These are phyloP conservation scores for Teunomyces kruisii DNA, from an alignment of 805 yeast species.

Conservation along the genomic window DNA sequence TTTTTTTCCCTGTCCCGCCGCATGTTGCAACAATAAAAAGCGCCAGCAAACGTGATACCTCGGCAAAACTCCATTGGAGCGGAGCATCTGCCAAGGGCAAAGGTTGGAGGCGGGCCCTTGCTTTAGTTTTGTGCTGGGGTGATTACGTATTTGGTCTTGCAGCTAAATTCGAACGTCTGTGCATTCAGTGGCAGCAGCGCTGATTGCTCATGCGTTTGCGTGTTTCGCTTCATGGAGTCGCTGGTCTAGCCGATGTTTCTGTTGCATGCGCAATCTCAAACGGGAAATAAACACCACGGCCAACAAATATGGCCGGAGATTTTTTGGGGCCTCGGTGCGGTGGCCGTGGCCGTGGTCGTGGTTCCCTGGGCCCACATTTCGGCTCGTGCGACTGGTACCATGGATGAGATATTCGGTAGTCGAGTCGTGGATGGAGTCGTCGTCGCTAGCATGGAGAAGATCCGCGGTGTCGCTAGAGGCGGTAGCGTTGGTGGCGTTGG, in stretches of 20 bases:
- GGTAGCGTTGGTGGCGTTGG: background rate
- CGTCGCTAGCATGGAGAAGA: background rate
- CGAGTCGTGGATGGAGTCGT: background rate
- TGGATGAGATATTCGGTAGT: slow-evolving; percentile 6
- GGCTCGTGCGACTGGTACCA: background rate
- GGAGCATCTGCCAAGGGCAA: too few species aligned
- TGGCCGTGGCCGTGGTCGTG: too few species aligned
- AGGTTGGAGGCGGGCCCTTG: too few species aligned
- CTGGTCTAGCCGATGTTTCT: background rate
- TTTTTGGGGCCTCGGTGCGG: background rate
- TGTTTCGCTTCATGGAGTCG: slow-evolving; percentile 1
- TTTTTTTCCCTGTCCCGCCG: background rate
- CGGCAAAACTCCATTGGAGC: too few species aligned
- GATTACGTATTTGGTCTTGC: background rate
- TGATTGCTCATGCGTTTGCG: background rate
- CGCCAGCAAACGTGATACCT: too few species aligned
- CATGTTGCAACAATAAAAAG: too few species aligned
- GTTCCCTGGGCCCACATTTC: too few species aligned
- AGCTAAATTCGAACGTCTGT: background rate
- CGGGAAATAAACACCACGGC: slow-evolving; percentile 14
- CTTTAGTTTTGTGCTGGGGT: too few species aligned
- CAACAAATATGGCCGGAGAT: slow-evolving; percentile 12
- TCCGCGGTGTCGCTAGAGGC: too few species aligned
- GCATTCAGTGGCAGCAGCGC: background rate
- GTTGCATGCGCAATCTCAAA: slow-evolving; percentile 5